Percentiles rank a stretch among this genome's conserved stretches.
phyloP scores from a whole-genome alignment of 148 eudicot genomes.

The Diospyros kaki region DNA sequence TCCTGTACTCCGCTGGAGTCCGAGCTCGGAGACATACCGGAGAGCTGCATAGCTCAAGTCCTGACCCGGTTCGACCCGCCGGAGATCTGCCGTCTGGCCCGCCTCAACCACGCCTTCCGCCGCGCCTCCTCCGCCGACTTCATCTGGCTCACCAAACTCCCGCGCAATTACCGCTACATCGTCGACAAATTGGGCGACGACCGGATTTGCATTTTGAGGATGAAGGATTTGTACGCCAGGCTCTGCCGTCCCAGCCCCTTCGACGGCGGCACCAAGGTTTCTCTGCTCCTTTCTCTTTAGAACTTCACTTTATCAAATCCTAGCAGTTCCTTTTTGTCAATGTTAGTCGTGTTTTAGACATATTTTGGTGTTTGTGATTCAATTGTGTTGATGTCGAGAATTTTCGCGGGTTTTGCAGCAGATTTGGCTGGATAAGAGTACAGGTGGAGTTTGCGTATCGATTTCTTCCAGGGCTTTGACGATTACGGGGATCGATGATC shows the following conservation, averaged over 20 bases:
- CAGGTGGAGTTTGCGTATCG: constrained; percentile 77
- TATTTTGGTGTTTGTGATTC: background rate
- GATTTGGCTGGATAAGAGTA: constrained; percentile 77
- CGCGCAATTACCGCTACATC: constrained; percentile 49
- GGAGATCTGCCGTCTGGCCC: constrained; percentile 74
- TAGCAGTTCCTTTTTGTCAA: too few species aligned
- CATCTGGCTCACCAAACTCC: constrained; percentile 76
- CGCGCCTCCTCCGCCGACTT: constrained; percentile 85
- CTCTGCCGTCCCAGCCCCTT: constrained; percentile 50
- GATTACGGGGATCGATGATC: constrained; percentile 85
- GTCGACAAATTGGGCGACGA: constrained; percentile 23
- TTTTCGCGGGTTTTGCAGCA: constrained; percentile 37
- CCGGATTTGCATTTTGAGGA: constrained; percentile 19
- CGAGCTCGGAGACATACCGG: constrained; percentile 73
- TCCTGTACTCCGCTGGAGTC: constrained; percentile 3
- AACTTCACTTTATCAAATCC: too few species aligned
- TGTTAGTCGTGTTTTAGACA: too few species aligned
- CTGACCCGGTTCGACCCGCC: constrained; percentile 67
- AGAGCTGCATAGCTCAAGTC: constrained; percentile 68
- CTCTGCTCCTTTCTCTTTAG: background rate
- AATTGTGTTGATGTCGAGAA: background rate
- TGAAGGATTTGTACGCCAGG: constrained; percentile 65
- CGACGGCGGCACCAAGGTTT: constrained; percentile 74
- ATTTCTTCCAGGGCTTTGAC: constrained; percentile 68
- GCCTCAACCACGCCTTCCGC: constrained; percentile 59